phyloP scores from a whole-genome alignment of 1,139 yeast genomes.

The Magnusiomyces tetraspermus region DNA sequence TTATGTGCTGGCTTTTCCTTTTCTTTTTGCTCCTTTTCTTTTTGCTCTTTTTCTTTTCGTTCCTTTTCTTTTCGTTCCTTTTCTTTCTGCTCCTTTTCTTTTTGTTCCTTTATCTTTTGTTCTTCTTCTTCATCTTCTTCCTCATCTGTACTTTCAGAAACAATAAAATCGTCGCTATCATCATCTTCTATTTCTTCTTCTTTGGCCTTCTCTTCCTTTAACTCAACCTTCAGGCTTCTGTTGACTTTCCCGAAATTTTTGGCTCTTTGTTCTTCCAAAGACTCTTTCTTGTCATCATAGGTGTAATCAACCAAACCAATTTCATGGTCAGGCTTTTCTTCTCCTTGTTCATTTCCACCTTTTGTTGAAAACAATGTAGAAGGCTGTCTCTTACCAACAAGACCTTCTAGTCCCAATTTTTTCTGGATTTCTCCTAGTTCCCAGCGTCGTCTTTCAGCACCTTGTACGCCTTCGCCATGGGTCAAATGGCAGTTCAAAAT shows the following conservation, averaged over 20 bases:
- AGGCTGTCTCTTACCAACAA: constrained; percentile 16
- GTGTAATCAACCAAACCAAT: neutral
- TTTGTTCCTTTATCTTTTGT: neutral
- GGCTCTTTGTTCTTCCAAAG: constrained; percentile 5
- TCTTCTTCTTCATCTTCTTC: neutral
- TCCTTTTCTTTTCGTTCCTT: no score
- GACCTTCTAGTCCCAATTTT: constrained; percentile 23
- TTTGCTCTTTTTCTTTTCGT: no score
- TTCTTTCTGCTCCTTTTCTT: neutral
- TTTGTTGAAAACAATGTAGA: constrained; percentile 13
- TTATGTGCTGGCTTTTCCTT: no score
- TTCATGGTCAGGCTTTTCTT: constrained; percentile 9
- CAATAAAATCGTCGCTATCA: neutral
- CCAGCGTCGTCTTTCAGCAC: constrained; percentile 36
- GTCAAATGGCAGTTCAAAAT: constrained; percentile 58
- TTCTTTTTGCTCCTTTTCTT: no score
- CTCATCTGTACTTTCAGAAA: neutral
- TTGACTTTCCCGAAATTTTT: neutral
- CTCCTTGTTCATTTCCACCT: constrained; percentile 8
- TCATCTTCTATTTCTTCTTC: neutral
- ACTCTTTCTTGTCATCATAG: neutral
- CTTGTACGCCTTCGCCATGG: constrained; percentile 55
- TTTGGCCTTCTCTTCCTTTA: neutral
- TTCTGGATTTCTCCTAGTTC: constrained; percentile 36
- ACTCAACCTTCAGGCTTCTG: neutral